Base-by-base conservation (phyloP, 139 green algal genomes). In the Coelastrella sp. region DNA sequence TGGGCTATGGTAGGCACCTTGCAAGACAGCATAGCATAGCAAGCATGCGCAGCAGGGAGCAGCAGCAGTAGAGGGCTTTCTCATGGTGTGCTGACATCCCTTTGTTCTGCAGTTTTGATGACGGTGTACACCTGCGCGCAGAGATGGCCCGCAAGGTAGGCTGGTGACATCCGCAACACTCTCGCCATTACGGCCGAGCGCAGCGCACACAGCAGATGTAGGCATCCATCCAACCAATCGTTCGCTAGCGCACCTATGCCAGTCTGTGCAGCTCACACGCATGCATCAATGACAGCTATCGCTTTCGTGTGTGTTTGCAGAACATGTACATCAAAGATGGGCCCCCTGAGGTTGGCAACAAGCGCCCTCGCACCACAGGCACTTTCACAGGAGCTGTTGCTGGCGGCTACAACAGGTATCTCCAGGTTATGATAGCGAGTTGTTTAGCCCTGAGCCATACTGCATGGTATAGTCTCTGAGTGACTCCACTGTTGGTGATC, bases 101-200 rank as follows among this genome's bases (percentile, higher is more conserved):
- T 82, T n/a, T 76, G 47, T 80, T 19, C 20, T 90, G 57, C 95
- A 97, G 96, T 19, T 98, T 98, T 92, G 95, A 97, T 68, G 95
- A 96, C 16, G 82, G 64, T 17, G 76, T 89, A 59, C 90, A 94
- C 13, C 93, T 99, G 87, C 93, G 97, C 7, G 95, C 93, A 13
- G 97, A 99, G 92, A 96, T 99, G 94, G 97, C 97, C 6, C 96
- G 96, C 89, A 99, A 99, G 86, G 86, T 90, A 61, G 3, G 23
- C 22, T 8, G 8, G 7, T 4, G 3, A 47, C 68, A 5, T 22
- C 7, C 14, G 14, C 22, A n/a, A 8, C 1, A 47, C 32, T 47
- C 32, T 47, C 32, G 32, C 32, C 32, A 47, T 47, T 47, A 47
- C 32, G 32, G 32, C 32, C 32, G 32, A 47, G 32, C 32, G 32